Percentiles rank a stretch among this genome's conserved stretches.
These are phyloP conservation scores for Biancaea sappan DNA, from an alignment of 306 rosid species.

Conservation along the genomic window DNA sequence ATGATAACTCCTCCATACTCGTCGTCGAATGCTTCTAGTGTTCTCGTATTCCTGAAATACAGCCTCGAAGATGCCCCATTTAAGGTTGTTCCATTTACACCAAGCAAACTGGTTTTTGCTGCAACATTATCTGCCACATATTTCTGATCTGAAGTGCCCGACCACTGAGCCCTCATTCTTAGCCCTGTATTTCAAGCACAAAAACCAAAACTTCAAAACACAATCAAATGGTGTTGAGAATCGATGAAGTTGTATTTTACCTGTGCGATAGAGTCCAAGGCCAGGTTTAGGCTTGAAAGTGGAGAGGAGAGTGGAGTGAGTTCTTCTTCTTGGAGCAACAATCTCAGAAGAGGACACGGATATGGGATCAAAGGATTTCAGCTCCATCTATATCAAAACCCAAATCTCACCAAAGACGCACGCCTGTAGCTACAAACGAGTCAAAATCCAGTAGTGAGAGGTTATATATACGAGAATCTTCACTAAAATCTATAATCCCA, in stretches of 20 bases:
- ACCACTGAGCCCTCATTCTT: constrained; percentile 41
- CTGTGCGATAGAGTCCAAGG: constrained; percentile 50
- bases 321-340: constrained; percentile 35
- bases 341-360: constrained; percentile 54
- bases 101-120: constrained; percentile 40
- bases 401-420: constrained; percentile 32
- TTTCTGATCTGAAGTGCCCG: constrained; percentile 44
- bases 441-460: neutral
- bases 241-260: constrained; percentile 33
- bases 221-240: neutral
- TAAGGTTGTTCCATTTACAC: constrained; percentile 52
- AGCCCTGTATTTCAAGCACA: constrained; percentile 49
- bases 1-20: constrained; percentile 85
- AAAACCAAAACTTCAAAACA: neutral
- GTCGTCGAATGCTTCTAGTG: constrained; percentile 80
- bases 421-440: constrained; percentile 27
- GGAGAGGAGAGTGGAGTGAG: constrained; percentile 37
- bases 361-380: constrained; percentile 51
- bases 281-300: constrained; percentile 44
- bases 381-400: constrained; percentile 55
- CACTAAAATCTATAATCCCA: constrained; percentile 29
- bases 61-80: constrained; percentile 47
- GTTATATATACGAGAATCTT: constrained; percentile 12
- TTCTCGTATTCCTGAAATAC: constrained; percentile 48
- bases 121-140: constrained; percentile 44